A percentile compares a stretch with the other conserved stretches of the same genome.
These are phyloP conservation scores for Phytophthora fragariaefolia DNA, from an alignment of 352 stramenopile species.

Conservation along the genomic window DNA sequence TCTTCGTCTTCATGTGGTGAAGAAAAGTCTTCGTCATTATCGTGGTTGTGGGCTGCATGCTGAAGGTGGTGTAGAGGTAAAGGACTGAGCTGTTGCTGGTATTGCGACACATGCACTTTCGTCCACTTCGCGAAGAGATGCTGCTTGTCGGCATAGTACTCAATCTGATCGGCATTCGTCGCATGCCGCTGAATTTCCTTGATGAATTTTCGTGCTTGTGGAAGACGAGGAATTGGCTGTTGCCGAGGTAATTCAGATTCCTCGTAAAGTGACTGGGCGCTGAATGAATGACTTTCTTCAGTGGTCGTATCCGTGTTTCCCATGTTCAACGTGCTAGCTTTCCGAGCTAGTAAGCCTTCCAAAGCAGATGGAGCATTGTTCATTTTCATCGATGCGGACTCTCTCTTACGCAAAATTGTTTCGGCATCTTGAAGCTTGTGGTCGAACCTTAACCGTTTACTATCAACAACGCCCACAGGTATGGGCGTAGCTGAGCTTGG, in stretches of 20 bases:
- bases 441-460: conserved; percentile 52
- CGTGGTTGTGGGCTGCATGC: not conserved
- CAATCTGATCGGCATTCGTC: conserved; percentile 62
- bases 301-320: not conserved
- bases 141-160: conserved; percentile 73
- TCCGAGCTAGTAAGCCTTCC: not conserved
- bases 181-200: conserved; percentile 68
- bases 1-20: not conserved
- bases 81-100: conserved; percentile 47
- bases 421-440: conserved; percentile 68
- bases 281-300: not conserved
- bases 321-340: not conserved
- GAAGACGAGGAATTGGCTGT: conserved; percentile 58
- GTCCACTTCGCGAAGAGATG: conserved; percentile 83
- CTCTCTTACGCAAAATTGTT: conserved; percentile 51
- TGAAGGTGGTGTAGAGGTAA: conserved; percentile 1
- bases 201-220: conserved; percentile 69
- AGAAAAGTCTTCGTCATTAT: not conserved
- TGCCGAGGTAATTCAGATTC: conserved; percentile 38
- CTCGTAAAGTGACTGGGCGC: conserved; percentile 37
- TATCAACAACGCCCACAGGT: conserved; percentile 33
- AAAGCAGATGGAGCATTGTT: conserved; percentile 1
- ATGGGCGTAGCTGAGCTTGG: conserved; percentile 37
- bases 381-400: conserved; percentile 27
- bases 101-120: conserved; percentile 61